These are phyloP conservation scores for Delphinella strobiligena DNA, from an alignment of 2,329 filamentous ascomycete species.

Conservation along the genomic window DNA sequence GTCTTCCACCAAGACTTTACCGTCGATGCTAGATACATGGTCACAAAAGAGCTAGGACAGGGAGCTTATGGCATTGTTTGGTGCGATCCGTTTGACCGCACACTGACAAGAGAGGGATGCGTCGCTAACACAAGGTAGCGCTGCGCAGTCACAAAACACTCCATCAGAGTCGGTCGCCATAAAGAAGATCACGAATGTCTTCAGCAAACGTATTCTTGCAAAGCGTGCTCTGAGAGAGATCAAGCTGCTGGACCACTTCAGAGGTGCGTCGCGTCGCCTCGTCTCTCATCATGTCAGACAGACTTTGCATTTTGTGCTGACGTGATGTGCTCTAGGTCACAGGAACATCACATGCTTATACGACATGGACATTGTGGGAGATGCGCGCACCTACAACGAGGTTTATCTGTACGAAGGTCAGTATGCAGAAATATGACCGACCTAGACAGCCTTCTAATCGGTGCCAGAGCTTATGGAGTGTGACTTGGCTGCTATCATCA, in stretches of 20 bases:
- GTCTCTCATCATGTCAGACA: neutral
- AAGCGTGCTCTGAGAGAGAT: slow-evolving; percentile 97
- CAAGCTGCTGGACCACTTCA: slow-evolving; percentile 96
- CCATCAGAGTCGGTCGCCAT: slow-evolving; percentile 82
- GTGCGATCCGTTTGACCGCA: slow-evolving; percentile 37
- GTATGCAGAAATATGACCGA: slow-evolving; percentile 37
- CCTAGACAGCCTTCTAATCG: slow-evolving; percentile 33
- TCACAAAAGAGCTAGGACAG: slow-evolving; percentile 96
- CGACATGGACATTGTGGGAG: slow-evolving; percentile 94
- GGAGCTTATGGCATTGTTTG: slow-evolving; percentile 98
- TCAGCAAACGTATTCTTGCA: slow-evolving; percentile 98
- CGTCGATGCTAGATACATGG: slow-evolving; percentile 94
- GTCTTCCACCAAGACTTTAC: slow-evolving; percentile 99
- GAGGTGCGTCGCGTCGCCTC: slow-evolving; percentile 36
- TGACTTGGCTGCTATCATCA: slow-evolving; percentile 93
- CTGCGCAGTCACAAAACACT: slow-evolving; percentile 81
- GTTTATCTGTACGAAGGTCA: slow-evolving; percentile 98
- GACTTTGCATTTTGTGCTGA: neutral
- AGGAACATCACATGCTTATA: slow-evolving; percentile 90
- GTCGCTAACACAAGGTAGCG: slow-evolving; percentile 41
- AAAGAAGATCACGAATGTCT: slow-evolving; percentile 99
- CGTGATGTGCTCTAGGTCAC: neutral
- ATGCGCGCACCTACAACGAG: slow-evolving; percentile 94
- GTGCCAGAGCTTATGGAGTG: slow-evolving; percentile 99
- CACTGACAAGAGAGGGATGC: neutral